Base-by-base conservation (phyloP, 1,284 basidiomycete species). In the Cystobasidium slooffiae region DNA sequence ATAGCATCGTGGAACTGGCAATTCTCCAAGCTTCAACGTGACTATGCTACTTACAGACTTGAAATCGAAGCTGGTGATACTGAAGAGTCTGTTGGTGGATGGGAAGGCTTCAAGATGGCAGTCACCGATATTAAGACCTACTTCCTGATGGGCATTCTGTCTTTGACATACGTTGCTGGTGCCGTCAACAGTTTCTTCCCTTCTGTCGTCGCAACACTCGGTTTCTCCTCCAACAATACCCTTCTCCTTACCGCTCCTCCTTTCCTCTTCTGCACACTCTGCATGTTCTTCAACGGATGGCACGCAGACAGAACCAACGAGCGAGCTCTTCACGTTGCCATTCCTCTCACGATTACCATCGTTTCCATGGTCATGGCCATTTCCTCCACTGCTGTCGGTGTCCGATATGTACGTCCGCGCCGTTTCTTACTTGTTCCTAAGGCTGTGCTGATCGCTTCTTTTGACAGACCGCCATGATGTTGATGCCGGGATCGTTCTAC, bases 151-250 rank as follows among this genome's bases (percentile, higher is more conserved):
- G 69, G 69, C 44, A 72, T 72, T 37, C 22, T 91, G 72, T 80
- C 86, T 47, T 85, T 90, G 43, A 89, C 89, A 20, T 76, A 88
- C 58, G 76, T 84, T 44, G 85, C 90, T 3, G 85, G 89, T 66
- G 88, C 88, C 80, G 85, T 92, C 74, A 87, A 93, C 6, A 91
- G 91, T 8, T 91, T 93, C 81, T 91, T 93, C 79, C 83, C 82
- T 1, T 76, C 79, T 20, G 77, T 76, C 68, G 64, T 75, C 7
- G 53, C 52, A 4, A 74, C 79, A 0, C 76, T 83, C 18, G 82
- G 82, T 5, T 83, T 80, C 76, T 75, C 74, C 67, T 77, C 81
- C 53, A 83, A 81, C 39, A 78, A 77, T 68, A 82, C 83, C 12
- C 80, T 83, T 43, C 80, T 81, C 10, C 79, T 84, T 49, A 82